Conservation (phyloP, 169 alveolate genomes). For the Eimeria sp. region DNA sequence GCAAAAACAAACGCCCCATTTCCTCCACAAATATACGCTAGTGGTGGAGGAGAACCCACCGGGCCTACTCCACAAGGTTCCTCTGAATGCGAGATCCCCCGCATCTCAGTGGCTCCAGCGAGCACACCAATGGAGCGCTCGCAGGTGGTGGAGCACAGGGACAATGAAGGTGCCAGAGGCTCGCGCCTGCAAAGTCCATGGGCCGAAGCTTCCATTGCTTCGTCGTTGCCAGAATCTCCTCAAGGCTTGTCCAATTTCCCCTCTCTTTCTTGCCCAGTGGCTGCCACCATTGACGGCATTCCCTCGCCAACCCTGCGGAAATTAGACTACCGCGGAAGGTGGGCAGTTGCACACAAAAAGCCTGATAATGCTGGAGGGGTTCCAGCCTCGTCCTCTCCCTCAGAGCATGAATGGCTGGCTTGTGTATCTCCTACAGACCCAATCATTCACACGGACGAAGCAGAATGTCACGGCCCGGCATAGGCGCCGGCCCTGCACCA, state of each 20-base stretch:
- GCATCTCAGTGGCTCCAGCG: background rate
- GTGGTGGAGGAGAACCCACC: background rate
- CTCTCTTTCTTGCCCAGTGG: conserved; percentile 55
- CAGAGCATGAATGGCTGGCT: conserved; percentile 63
- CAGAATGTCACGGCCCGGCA: background rate
- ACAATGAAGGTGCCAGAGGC: background rate
- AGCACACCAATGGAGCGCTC: background rate
- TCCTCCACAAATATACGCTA: background rate
- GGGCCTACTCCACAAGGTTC: background rate
- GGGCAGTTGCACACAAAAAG: background rate
- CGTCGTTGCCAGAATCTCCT: conserved; percentile 63
- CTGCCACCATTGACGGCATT: conserved; percentile 42
- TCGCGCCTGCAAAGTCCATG: conserved; percentile 38
- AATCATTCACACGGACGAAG: background rate
- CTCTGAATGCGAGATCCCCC: background rate
- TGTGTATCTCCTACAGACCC: conserved; percentile 59
- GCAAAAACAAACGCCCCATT: background rate
- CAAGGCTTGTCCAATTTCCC: conserved; percentile 54
- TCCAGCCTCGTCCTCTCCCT: conserved; percentile 34
- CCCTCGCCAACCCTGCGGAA: background rate
- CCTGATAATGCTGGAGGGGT: background rate
- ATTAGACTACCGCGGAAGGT: background rate
- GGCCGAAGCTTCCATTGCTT: conserved; percentile 62
- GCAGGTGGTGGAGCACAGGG: background rate
- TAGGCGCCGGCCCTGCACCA: background rate